Base-by-base conservation (phyloP, 192 early-diverging fungal genomes). In the Cetraspora pellucida region DNA sequence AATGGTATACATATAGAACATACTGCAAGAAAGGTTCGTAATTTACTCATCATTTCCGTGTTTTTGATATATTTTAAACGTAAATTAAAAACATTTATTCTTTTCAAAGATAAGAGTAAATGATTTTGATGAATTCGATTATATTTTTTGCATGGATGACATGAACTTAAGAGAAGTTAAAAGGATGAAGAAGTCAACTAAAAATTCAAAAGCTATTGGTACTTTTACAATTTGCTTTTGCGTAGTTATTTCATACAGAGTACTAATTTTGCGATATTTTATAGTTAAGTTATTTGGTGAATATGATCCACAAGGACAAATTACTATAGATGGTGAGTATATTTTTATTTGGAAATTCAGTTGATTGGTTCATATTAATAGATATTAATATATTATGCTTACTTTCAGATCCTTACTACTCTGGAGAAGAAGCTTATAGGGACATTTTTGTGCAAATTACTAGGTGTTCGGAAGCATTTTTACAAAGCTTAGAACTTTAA, bases 1-100 rank as follows among this genome's bases (percentile, higher is more conserved):
- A 87, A 97, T 72, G 87, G 88, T 45, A 90, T 97, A 0, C 84
- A 89, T n/a, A 86, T 99, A 49, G 85, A 87, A 55, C 93, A 95
- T 77, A 74, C 61, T 27, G 94, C 91, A 6, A 92, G 90, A 77
- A 88, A 93, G 77, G 89, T 97, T 60, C 60, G 27, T 16, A 13
- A 17, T 28, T 13, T 28, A 19, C 6, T 10, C 52, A 44, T 68
- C 21, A 27, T 28, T 25, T 19, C 23, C 7, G 61, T n/a, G 14
- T 49, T 16, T 58, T 10, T 3, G 5, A 30, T 50, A 6, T 27
- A 47, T 13, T 19, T 21, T 13, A 30, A 10, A 59, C n/a, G 2
- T 17, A 2, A 14, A 30, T 43, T 74, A 23, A 19, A n/a, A 28
- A 17, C 50, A n/a, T 31, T 11, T 31, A 27, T 44, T 50, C 21